These are phyloP conservation scores for Alternaria arbusti DNA, from an alignment of 2,329 filamentous ascomycete genomes.

Conservation along the genomic window DNA sequence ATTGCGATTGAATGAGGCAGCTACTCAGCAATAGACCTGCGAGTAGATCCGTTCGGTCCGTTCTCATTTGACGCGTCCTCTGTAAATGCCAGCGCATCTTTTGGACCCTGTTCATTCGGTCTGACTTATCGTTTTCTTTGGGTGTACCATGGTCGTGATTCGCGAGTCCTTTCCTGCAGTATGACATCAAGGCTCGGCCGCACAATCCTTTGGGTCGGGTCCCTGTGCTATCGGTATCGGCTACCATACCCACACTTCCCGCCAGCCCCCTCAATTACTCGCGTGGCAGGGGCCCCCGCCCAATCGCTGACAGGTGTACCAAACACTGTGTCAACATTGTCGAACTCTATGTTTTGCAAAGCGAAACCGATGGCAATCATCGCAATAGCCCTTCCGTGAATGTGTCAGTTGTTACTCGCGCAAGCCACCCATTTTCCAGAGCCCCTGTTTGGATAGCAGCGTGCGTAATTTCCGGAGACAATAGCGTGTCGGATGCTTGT, in stretches of 20 bases:
- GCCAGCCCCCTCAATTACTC: constrained; percentile 27
- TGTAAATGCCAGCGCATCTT: constrained; percentile 27
- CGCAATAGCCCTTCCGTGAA: not conserved
- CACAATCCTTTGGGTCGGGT: constrained; percentile 7
- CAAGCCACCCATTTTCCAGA: not conserved
- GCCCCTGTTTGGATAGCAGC: not conserved
- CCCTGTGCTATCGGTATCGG: constrained; percentile 19
- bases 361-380: not conserved
- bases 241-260: constrained; percentile 21
- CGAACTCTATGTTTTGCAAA: not conserved
- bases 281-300: constrained; percentile 21
- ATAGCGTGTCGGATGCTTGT: constrained; percentile 1
- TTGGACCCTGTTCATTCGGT: constrained; percentile 5
- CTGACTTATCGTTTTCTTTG: not conserved
- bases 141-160: constrained; percentile 26
- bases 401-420: not conserved
- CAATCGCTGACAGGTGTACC: constrained; percentile 1
- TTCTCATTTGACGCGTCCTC: constrained; percentile 14
- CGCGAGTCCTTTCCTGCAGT: constrained; percentile 14
- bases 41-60: constrained; percentile 3
- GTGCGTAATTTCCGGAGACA: constrained; percentile 5
- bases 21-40: constrained; percentile 3
- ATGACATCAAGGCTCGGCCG: constrained; percentile 29
- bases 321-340: not conserved
- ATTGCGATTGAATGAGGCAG: constrained; percentile 13